Base-by-base conservation (phyloP, 306 rosid species). In the Fagus sylvatica region DNA sequence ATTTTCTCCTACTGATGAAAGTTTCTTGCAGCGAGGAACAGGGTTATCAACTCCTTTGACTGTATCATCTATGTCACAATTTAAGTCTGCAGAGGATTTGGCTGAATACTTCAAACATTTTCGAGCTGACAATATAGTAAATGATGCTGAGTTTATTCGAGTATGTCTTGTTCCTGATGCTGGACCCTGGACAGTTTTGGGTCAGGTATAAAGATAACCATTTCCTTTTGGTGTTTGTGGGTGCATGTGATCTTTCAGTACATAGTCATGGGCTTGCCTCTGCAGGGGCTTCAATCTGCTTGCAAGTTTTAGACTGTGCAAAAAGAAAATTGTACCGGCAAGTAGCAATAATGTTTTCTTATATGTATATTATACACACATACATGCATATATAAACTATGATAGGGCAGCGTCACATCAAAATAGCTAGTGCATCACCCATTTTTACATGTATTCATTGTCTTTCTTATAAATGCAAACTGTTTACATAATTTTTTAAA, bases 11-110 rank as follows among this genome's bases (percentile, higher is more conserved):
- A 16, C 78, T 67, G 60, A 43, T 75, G 32, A 33, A 65, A 46
- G 77, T 17, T 78, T 57, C 77, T 81, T 89, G 85, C 92, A 95
- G 98, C 92, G 98, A 62, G 98, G 98, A 85, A 91, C 98, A 73
- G 98, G 98, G 76, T 91, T 92, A 85, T 95, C 98, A 7, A 95
- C 96, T 84, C 88, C 98, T 81, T 82, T 92, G 91, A 84, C 91
- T 5, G 83, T 87, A 81, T 95, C 98, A 39, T 92, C 98, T 36
- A 89, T 92, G 98, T 80, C 51, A 19, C 98, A 95, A 81, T 88
- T 92, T 72, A 85, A 82, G 85, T 88, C 88, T 60, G 90, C 90
- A n/a, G 86, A 83, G 74, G 83, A 86, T 64, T 75, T 92, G 75
- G 96, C 74, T 51, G 85, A 87, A 74, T 91, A 89, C 84, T 72